Evolutionary conservation across 176 grass and related monocot species (phyloP), one percentile per base, ranked within the genome.

Genomic region (Oryza glumipatula): DNA sequence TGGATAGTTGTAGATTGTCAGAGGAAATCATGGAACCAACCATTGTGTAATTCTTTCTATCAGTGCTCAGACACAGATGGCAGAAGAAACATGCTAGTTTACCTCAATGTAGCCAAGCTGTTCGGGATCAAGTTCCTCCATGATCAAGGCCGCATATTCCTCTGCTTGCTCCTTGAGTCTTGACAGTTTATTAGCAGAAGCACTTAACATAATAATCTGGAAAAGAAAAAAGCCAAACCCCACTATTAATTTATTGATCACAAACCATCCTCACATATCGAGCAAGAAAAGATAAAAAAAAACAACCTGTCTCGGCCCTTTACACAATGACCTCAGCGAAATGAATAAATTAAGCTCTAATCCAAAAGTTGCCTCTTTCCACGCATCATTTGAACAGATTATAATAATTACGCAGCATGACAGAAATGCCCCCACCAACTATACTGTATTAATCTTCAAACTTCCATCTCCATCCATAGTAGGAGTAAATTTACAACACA

Each of bases 51-150:
- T 22, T 38, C 36, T 70, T 70, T 23, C 33, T 54, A 44, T 11
- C 60, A 80, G 4, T 76, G 46, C 32, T 32, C 23, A 74, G 66
- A 56, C 11, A 45, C 33, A 22, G 64, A 69, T 17, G 7, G 33
- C 45, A 67, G 51, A 78, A 49, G 7, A 33, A 67, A 67, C 11
- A 74, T 83, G n/a, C 6, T 41, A 39, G 41, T 69, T 85, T 67
- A 98, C 95, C 91, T 98, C 95, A 72, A 98, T 92, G 93, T 98
- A 98, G 73, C 95, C 95, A 30, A 98, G 92, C 41, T 75, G 84
- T 89, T 98, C 95, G 9, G 95, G 95, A 81, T 98, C 95, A 24
- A 98, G 84, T 24, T 98, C 95, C 85, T 98, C 95, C 93, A 98
- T 98, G 87, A 98, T 98, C 63, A 98, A 80, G 45, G 95, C 93